Percentiles rank a stretch among this genome's conserved stretches.
Evolutionary conservation across 306 rosid species (phyloP).

Genomic region (Lithocarpus polystachyus): DNA sequence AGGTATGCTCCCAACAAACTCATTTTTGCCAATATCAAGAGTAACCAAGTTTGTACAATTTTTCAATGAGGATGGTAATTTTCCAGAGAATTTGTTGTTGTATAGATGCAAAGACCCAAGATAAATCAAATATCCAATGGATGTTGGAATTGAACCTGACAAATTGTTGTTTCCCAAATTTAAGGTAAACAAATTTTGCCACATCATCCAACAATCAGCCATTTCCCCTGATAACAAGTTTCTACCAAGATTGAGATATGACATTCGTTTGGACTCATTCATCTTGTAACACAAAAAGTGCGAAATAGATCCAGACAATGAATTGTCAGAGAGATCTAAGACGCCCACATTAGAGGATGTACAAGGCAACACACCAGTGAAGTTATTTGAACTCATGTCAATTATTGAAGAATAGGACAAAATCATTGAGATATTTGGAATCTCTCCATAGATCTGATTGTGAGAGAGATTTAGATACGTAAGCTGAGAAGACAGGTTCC

Average conservation of each 20-base stretch:
- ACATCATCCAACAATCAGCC: conserved; percentile 9
- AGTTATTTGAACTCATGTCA: no score
- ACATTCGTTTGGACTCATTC: not conserved
- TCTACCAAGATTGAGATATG: not conserved
- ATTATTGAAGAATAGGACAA: no score
- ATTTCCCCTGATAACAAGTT: conserved; percentile 7
- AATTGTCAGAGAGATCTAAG: no score
- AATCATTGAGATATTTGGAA: no score
- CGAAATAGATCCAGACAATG: accelerated
- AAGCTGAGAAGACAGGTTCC: accelerated
- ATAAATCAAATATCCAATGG: conserved; percentile 8
- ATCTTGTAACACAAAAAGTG: not conserved
- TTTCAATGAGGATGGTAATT: no score
- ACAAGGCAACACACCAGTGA: no score
- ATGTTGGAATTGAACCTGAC: conserved; percentile 20
- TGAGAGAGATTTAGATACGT: not conserved
- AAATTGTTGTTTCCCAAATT: conserved; percentile 18
- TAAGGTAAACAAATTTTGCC: not conserved
- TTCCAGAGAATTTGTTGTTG: no score
- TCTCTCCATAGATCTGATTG: no score
- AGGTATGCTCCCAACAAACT: no score
- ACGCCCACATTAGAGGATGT: no score
- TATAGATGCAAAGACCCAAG: not conserved
- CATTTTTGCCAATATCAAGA: no score
- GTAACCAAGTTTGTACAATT: no score